These are phyloP conservation scores for Carallia pectinifolia DNA, from an alignment of 345 rosid species.

Conservation along the genomic window DNA sequence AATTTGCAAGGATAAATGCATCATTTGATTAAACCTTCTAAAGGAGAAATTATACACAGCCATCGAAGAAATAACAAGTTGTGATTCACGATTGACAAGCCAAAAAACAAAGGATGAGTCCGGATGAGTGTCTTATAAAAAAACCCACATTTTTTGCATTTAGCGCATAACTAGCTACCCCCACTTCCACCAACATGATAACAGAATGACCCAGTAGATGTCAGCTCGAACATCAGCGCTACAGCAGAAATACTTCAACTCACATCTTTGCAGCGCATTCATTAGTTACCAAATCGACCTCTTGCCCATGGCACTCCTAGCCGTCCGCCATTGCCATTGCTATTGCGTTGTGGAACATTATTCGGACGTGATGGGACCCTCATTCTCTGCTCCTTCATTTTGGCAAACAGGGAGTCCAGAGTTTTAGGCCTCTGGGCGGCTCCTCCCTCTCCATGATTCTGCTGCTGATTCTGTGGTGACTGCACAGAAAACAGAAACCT, in stretches of 20 bases:
- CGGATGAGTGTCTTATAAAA: no score
- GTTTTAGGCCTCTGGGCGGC: slow-evolving; percentile 64
- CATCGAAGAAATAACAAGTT: no score
- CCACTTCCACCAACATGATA: no score
- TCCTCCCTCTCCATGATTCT: slow-evolving; percentile 31
- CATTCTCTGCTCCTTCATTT: slow-evolving; percentile 84
- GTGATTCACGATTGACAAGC: no score
- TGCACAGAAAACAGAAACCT: neutral
- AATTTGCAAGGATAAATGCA: no score
- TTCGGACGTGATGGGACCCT: slow-evolving; percentile 24
- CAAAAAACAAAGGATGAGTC: no score
- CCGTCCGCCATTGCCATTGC: slow-evolving; percentile 18
- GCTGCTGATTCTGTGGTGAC: slow-evolving; percentile 21
- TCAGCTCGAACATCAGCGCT: neutral
- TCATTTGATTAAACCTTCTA: no score
- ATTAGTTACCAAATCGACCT: slow-evolving; percentile 49
- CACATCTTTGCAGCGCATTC: neutral
- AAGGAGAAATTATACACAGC: no score
- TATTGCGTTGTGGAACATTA: slow-evolving; percentile 29
- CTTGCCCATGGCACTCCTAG: slow-evolving; percentile 58
- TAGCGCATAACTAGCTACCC: no score
- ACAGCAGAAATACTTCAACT: neutral
- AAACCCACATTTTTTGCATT: no score
- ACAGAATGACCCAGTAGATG: neutral
- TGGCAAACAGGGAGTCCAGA: slow-evolving; percentile 82